A percentile compares a stretch with the other conserved stretches of the same genome.
Conservation (phyloP, 2,329 filamentous ascomycete genomes). For the Nakataea oryzae region DNA sequence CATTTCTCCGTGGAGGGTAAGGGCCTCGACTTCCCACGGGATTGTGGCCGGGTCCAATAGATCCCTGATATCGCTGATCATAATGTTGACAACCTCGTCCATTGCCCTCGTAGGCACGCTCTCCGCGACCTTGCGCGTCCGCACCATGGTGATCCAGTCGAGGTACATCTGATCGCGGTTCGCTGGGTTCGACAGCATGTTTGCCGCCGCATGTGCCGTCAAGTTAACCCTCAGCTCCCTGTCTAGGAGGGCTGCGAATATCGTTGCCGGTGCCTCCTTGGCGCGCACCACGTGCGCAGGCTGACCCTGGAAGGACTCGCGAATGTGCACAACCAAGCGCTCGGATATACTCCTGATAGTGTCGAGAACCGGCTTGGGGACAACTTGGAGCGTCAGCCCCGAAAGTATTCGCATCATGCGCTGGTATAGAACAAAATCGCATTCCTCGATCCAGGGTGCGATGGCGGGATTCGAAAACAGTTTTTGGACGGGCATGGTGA, state of each 20-base stretch:
- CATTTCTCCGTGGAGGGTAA: slow-evolving; percentile 50
- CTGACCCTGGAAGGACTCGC: slow-evolving; percentile 74
- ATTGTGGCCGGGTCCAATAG: slow-evolving; percentile 60
- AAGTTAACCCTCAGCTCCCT: slow-evolving; percentile 86
- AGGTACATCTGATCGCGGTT: slow-evolving; percentile 93
- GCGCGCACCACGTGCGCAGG: slow-evolving; percentile 78
- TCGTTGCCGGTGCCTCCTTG: slow-evolving; percentile 76
- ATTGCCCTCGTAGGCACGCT: slow-evolving; percentile 51
- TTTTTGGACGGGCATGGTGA: slow-evolving; percentile 95
- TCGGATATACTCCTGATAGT: slow-evolving; percentile 81
- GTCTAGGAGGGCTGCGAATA: slow-evolving; percentile 79
- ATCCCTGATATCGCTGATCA: slow-evolving; percentile 57
- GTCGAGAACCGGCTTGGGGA: slow-evolving; percentile 78
- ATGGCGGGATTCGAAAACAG: slow-evolving; percentile 72
- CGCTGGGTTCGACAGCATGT: slow-evolving; percentile 79
- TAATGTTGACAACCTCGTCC: slow-evolving; percentile 54
- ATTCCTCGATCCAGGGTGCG: slow-evolving; percentile 89
- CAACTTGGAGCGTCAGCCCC: slow-evolving; percentile 80
- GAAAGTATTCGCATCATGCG: slow-evolving; percentile 91
- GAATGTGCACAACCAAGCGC: slow-evolving; percentile 69
- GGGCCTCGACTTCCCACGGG: slow-evolving; percentile 52
- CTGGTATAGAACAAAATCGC: slow-evolving; percentile 92
- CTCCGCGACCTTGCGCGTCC: slow-evolving; percentile 52
- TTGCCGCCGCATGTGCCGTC: slow-evolving; percentile 86
- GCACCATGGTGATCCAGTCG: slow-evolving; percentile 68